Conservation (phyloP, 2,329 filamentous ascomycete species). For the Arthrobotrys conoides region DNA sequence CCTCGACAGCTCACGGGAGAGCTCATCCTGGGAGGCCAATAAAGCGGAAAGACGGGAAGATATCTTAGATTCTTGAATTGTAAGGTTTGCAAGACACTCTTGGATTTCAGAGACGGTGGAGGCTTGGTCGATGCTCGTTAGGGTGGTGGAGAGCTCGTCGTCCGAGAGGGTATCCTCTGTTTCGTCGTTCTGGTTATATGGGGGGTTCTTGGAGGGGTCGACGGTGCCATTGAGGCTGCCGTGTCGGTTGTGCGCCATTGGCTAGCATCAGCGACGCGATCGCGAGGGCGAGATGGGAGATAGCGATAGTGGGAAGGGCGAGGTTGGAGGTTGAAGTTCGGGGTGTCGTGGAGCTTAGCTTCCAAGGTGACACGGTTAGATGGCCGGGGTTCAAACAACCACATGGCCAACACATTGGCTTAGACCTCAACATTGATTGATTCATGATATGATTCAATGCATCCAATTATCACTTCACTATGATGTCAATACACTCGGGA, state of each 20-base stretch:
- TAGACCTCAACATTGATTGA: too few relatives aligned
- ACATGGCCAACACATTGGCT: conserved; percentile 41
- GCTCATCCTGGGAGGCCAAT: conserved; percentile 84
- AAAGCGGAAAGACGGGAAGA: conserved; percentile 81
- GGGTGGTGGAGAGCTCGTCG: conserved; percentile 38
- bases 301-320: not conserved
- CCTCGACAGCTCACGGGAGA: conserved; percentile 86
- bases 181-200: conserved; percentile 20
- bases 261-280: conserved; percentile 45
- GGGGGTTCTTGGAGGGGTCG: conserved; percentile 31
- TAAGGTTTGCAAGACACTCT: conserved; percentile 80
- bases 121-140: conserved; percentile 63
- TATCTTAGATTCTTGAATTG: conserved; percentile 80
- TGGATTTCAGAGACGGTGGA: conserved; percentile 82
- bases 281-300: conserved; percentile 20
- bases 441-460: too few relatives aligned
- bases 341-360: conserved; percentile 44
- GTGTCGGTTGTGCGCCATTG: conserved; percentile 50
- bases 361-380: conserved; percentile 16
- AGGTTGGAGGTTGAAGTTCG: conserved; percentile 10
- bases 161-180: conserved; percentile 21
- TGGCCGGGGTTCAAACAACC: conserved; percentile 33
- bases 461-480: too few relatives aligned
- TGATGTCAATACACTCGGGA: not conserved
- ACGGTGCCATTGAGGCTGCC: conserved; percentile 55